Evolutionary conservation across 768 basidiomycete genomes (phyloP).

Genomic region (Phlegmacium glaucopus): DNA sequence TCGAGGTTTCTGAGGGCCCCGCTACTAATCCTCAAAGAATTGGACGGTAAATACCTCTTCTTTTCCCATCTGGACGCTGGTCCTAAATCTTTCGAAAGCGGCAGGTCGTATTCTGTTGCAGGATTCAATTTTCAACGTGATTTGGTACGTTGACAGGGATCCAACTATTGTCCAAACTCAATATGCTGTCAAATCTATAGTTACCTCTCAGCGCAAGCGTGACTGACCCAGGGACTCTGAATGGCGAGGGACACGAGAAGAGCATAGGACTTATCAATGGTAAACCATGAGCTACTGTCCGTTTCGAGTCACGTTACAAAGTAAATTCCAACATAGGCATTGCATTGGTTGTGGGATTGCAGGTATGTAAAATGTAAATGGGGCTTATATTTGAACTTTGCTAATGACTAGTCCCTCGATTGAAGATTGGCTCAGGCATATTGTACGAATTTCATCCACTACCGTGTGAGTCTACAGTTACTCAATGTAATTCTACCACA

Average conservation of each 20-base stretch:
- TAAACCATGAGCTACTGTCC: conserved; percentile 26
- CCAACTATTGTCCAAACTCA: background rate
- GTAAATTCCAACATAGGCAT: conserved; percentile 52
- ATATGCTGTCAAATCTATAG: conserved; percentile 13
- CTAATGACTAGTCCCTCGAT: background rate
- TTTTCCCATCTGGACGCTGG: background rate
- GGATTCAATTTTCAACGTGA: conserved; percentile 80
- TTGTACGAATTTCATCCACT: conserved; percentile 53
- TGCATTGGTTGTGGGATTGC: conserved; percentile 78
- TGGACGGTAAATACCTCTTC: conserved; percentile 24
- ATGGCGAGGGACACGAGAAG: conserved; percentile 57
- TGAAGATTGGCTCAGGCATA: conserved; percentile 86
- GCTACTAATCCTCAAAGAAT: conserved; percentile 27
- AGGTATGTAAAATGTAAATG: conserved; percentile 40
- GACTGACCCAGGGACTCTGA: conserved; percentile 58
- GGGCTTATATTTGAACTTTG: background rate
- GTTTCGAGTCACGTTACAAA: background rate
- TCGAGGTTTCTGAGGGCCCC: conserved; percentile 74
- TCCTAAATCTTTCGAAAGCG: conserved; percentile 20
- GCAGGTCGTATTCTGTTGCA: conserved; percentile 65
- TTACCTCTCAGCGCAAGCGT: conserved; percentile 76
- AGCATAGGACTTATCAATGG: conserved; percentile 77
- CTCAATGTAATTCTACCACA: conserved; percentile 21
- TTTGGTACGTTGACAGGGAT: conserved; percentile 28
- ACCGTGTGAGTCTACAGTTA: background rate